phyloP scores from a whole-genome alignment of 2,329 filamentous ascomycete genomes.

The Fusarium goolgardi region DNA sequence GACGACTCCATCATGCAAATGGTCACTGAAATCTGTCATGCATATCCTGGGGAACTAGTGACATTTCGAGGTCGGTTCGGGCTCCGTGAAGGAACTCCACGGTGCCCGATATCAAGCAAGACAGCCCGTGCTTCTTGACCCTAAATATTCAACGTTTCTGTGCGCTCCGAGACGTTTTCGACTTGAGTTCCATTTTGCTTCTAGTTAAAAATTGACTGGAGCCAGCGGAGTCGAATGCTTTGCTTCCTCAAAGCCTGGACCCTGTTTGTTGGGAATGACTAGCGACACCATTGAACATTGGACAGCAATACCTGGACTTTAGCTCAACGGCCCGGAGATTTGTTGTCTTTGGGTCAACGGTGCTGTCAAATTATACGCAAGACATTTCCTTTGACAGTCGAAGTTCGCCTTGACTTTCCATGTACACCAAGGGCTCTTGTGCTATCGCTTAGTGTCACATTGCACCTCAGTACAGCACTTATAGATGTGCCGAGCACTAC shows the following conservation, averaged over 20 bases:
- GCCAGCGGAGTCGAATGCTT: neutral
- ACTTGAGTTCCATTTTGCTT: slow-evolving; percentile 22
- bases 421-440: neutral
- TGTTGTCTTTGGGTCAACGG: neutral
- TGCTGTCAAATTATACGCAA: neutral
- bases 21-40: slow-evolving; percentile 25
- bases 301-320: slow-evolving; percentile 8
- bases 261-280: slow-evolving; percentile 12
- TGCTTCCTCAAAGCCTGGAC: slow-evolving; percentile 13
- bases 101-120: slow-evolving; percentile 5
- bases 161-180: slow-evolving; percentile 1
- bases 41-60: slow-evolving; percentile 29
- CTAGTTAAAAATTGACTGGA: slow-evolving; percentile 11
- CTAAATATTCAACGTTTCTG: slow-evolving; percentile 6
- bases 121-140: slow-evolving; percentile 23
- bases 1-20: slow-evolving; percentile 12
- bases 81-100: slow-evolving; percentile 8
- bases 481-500: neutral
- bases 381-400: neutral
- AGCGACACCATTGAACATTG: neutral
- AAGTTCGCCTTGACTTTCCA: neutral
- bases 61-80: neutral
- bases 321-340: slow-evolving; percentile 9
- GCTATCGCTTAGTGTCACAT: slow-evolving; percentile 2
- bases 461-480: slow-evolving; percentile 2